phyloP scores from a whole-genome alignment of 2,329 filamentous ascomycete species.

The Cladophialophora exuberans region DNA sequence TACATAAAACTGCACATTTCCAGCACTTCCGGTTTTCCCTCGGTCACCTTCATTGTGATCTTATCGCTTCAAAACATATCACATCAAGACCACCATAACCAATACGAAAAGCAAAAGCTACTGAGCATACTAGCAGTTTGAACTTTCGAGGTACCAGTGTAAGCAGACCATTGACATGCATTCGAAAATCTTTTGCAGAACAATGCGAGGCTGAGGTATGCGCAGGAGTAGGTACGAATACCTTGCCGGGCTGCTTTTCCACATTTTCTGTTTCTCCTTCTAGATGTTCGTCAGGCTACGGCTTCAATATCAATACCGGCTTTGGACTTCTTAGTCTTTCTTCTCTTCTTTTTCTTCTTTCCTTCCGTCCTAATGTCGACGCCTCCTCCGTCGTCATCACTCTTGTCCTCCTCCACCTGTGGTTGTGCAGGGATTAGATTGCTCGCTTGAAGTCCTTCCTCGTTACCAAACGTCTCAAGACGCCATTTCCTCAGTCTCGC shows the following conservation, averaged over 20 bases:
- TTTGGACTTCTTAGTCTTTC: slow-evolving; percentile 43
- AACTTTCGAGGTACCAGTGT: background rate
- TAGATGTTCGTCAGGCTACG: slow-evolving; percentile 7
- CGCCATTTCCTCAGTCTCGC: slow-evolving; percentile 86
- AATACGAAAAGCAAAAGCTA: too few species aligned
- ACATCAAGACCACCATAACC: background rate
- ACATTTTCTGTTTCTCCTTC: background rate
- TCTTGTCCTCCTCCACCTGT: slow-evolving; percentile 24
- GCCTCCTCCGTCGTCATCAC: slow-evolving; percentile 37
- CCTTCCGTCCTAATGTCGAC: slow-evolving; percentile 47
- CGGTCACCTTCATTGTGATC: too few species aligned
- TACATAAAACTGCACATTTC: too few species aligned
- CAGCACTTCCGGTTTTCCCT: too few species aligned
- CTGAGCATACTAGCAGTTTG: too few species aligned
- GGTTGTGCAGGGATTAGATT: slow-evolving; percentile 25
- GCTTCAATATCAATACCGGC: slow-evolving; percentile 9
- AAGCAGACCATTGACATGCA: background rate
- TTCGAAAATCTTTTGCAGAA: too few species aligned
- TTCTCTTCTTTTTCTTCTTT: slow-evolving; percentile 51
- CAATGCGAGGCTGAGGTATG: too few species aligned
- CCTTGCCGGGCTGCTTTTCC: background rate
- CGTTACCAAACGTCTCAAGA: slow-evolving; percentile 66
- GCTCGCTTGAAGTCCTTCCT: slow-evolving; percentile 49
- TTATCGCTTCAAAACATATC: background rate
- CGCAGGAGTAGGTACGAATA: too few species aligned